Percentiles rank a stretch among this genome's conserved stretches.
Evolutionary conservation across 495 filamentous ascomycete species (phyloP).

Genomic region (Aspergillus sclerotiicarbonarius): DNA sequence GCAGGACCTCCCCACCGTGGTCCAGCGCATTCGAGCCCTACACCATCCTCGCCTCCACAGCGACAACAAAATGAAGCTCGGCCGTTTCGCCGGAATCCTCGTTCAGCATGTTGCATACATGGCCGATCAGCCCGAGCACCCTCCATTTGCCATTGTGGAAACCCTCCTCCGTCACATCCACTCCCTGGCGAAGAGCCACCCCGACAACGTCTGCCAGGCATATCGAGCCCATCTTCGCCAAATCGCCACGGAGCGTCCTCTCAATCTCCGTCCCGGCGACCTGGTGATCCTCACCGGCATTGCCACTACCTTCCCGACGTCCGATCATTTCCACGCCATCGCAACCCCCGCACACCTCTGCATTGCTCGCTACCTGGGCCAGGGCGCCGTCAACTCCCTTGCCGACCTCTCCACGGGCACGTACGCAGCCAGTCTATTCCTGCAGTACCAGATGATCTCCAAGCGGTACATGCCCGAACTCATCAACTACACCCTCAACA

Average conservation of each 20-base stretch:
- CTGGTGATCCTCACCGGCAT: constrained; percentile 79
- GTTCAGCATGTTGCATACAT: constrained; percentile 76
- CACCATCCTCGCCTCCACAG: constrained; percentile 83
- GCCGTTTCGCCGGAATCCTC: constrained; percentile 68
- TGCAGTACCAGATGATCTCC: constrained; percentile 77
- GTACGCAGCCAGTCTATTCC: constrained; percentile 71
- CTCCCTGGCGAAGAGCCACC: constrained; percentile 79
- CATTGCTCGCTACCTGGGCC: constrained; percentile 78
- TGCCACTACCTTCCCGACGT: constrained; percentile 84
- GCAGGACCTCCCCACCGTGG: constrained; percentile 68
- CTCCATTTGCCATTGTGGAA: constrained; percentile 62
- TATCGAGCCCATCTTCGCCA: constrained; percentile 71
- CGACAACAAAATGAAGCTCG: constrained; percentile 81
- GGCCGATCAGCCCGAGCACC: constrained; percentile 47
- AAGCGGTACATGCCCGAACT: constrained; percentile 87
- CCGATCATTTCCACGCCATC: constrained; percentile 93
- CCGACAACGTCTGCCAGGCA: constrained; percentile 69
- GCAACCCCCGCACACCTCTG: constrained; percentile 81
- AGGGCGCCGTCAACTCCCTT: constrained; percentile 62
- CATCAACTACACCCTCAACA: constrained; percentile 75
- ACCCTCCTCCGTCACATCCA: constrained; percentile 75
- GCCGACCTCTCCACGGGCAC: constrained; percentile 68
- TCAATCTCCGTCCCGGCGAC: constrained; percentile 67
- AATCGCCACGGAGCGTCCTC: constrained; percentile 58
- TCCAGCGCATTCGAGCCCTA: constrained; percentile 83